Evolutionary conservation across 1,284 basidiomycete genomes (phyloP).

Genomic region (Afroboletus lepidellus): DNA sequence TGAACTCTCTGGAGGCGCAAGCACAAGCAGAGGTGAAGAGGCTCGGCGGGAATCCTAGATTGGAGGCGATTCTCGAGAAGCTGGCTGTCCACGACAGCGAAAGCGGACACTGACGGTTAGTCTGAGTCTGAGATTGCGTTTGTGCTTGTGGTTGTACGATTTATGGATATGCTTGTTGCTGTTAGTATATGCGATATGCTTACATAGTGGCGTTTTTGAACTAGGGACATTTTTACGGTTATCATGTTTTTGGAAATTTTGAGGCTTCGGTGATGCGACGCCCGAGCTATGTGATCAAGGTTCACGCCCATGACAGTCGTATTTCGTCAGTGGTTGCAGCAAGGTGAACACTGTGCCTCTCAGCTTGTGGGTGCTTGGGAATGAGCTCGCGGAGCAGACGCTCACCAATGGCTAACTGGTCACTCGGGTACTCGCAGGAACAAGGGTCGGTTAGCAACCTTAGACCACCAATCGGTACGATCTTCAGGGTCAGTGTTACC

Average conservation of each 20-base stretch:
- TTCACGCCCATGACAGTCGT: background rate
- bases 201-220: background rate
- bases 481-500: background rate
- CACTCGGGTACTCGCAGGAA: background rate
- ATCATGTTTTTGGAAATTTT: background rate
- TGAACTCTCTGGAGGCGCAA: constrained; percentile 52
- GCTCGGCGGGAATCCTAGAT: constrained; percentile 26
- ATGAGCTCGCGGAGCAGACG: background rate
- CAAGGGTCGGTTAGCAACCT: background rate
- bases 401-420: background rate
- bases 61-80: constrained; percentile 26
- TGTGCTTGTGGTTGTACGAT: background rate
- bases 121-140: background rate
- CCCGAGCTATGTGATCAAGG: background rate
- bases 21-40: constrained; percentile 33
- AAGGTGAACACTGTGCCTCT: background rate
- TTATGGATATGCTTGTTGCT: background rate
- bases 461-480: background rate
- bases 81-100: constrained; percentile 8
- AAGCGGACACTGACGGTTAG: background rate
- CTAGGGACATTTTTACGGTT: background rate
- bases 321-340: background rate
- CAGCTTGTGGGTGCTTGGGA: background rate
- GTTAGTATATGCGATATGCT: background rate
- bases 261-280: background rate